These are phyloP conservation scores for Cardiospermum halicacabum DNA, from an alignment of 345 rosid species.

Conservation along the genomic window DNA sequence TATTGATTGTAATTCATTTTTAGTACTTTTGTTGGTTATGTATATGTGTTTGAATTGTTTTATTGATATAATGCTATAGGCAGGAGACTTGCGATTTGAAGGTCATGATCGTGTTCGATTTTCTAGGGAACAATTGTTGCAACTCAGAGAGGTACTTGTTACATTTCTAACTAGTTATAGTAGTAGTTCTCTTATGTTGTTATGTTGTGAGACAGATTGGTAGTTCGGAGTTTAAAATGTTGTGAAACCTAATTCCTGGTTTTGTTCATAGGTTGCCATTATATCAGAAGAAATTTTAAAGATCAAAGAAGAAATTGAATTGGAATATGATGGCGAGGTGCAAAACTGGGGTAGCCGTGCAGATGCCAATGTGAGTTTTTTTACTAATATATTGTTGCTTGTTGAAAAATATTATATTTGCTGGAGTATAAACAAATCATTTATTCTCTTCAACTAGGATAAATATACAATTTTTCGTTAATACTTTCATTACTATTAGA, in stretches of 20 bases:
- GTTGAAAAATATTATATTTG: neutral
- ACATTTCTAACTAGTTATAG: neutral
- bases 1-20: neutral
- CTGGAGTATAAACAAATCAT: neutral
- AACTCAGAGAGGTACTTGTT: conserved; percentile 58
- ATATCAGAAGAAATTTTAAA: conserved; percentile 56
- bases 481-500: neutral
- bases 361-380: conserved; percentile 49
- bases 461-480: neutral
- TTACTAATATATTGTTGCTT: no score
- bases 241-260: conserved; percentile 10
- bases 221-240: no score
- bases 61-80: conserved; percentile 21
- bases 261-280: conserved; percentile 26
- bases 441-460: neutral
- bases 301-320: conserved; percentile 55
- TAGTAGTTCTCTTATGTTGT: neutral
- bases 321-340: conserved; percentile 59
- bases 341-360: conserved; percentile 54
- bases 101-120: conserved; percentile 56
- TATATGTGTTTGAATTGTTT: conserved; percentile 9
- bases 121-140: conserved; percentile 66
- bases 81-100: conserved; percentile 44
- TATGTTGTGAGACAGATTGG: no score
- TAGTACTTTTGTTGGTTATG: neutral